Base-by-base conservation (phyloP, 371 early-diverging fungal genomes). In the Catenaria anguillulae region DNA sequence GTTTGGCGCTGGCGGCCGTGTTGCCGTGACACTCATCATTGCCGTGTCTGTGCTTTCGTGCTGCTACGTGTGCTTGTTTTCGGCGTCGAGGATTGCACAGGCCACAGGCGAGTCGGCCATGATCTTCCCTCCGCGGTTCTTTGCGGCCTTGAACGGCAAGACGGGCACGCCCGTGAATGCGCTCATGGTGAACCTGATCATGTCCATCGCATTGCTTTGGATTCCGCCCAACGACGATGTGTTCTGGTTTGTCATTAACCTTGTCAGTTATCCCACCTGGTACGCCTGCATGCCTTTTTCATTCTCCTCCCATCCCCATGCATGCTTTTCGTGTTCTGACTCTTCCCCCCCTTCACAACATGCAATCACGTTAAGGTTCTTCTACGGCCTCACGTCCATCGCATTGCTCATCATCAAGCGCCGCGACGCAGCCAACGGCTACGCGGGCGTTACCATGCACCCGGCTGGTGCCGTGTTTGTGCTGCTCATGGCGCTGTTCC, bases 161-260 rank as follows among this genome's bases (percentile, higher is more conserved):
- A 64, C 64, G 43, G 64, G 64, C 50, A 67, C 74, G 37, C 74
- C 74, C 4, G 42, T 73, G 5, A 60, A 58, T 24, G 74, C 74
- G 1, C 58, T 74, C 61, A 34, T 21, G 2, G 40, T 68, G 21
- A 63, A 56, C 55, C 63, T 45, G 17, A 35, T 60, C 23, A 46
- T 71, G 60, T 56, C 63, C 0, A 34, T 56, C 23, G 43, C 65
- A 60, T 64, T 63, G 55, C 66, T 74, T 6, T 65, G 40, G 40
- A 40, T 69, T 21, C 61, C 62, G 0, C 71, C 71, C 50, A 71
- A 71, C 4, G 64, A 67, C n/a, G 65, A 68, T 43, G 67, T 71
- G 1, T 74, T 69, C 56, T 62, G 58, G 29, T 67, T 69, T 21
- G 40, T 73, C 17, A 63, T 74, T 24, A 68, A 67, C 46, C 48